Conservation (phyloP, 345 rosid genomes). For the Aquilaria sinensis region DNA sequence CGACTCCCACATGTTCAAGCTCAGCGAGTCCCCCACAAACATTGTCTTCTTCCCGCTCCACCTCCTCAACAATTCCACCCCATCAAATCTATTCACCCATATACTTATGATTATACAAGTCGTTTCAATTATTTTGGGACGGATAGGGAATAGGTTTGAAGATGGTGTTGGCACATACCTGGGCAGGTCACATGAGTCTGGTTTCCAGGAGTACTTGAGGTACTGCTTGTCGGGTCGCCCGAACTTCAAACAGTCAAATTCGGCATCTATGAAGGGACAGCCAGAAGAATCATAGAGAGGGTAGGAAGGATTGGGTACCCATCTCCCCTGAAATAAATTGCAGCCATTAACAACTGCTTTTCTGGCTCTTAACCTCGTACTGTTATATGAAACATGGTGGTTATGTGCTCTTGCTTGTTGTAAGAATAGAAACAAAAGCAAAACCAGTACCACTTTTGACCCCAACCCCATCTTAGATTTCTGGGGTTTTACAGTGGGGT, state of each 20-base stretch:
- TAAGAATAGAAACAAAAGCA: conserved; percentile 13
- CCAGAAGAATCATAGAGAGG: conserved; percentile 29
- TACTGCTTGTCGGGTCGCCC: conserved; percentile 44
- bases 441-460: conserved; percentile 13
- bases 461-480: conserved; percentile 27
- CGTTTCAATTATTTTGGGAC: no score
- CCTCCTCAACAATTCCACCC: no score
- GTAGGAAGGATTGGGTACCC: conserved; percentile 31
- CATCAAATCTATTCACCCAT: no score
- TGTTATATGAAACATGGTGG: neutral
- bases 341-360: conserved; percentile 20
- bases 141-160: no score
- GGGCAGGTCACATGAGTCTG: conserved; percentile 35
- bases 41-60: conserved; percentile 30
- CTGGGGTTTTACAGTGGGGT: conserved; percentile 1
- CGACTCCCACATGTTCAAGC: conserved; percentile 6
- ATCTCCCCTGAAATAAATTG: conserved; percentile 35
- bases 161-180: conserved; percentile 16
- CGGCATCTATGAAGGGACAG: conserved; percentile 34
- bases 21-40: conserved; percentile 43
- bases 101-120: neutral
- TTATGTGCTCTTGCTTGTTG: conserved; percentile 22
- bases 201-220: conserved; percentile 43
- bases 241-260: conserved; percentile 33
- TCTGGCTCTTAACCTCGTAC: conserved; percentile 32